phyloP scores from a whole-genome alignment of 305 asterid species.

The Solanum hybrid region DNA sequence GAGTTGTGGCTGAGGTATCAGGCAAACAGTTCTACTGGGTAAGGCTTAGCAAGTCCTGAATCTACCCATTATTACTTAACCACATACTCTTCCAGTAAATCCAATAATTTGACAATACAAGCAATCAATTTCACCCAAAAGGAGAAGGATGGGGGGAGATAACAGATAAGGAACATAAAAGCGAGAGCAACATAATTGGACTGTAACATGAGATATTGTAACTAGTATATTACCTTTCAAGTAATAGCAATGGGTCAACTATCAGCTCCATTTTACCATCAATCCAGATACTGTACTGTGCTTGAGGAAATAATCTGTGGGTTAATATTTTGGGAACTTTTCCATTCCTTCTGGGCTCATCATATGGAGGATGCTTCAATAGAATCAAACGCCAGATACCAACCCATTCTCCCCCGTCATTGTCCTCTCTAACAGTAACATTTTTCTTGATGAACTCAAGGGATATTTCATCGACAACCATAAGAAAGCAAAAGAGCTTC shows the following conservation, averaged over 20 bases:
- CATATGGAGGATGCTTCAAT: constrained; percentile 82
- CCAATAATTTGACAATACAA: not conserved
- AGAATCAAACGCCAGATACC: constrained; percentile 88
- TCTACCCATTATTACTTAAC: not conserved
- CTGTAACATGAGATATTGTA: not conserved
- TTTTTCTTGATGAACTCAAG: constrained; percentile 60
- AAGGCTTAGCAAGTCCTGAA: not conserved
- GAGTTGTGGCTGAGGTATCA: not conserved
- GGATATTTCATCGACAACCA: constrained; percentile 90
- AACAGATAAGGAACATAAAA: not conserved
- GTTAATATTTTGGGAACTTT: constrained; percentile 95
- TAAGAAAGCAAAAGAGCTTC: constrained; percentile 76
- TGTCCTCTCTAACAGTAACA: constrained; percentile 59
- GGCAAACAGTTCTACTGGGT: not conserved
- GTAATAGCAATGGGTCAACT: constrained; percentile 84
- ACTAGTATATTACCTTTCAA: constrained; percentile 59
- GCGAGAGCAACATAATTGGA: not conserved
- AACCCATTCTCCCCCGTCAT: constrained; percentile 70
- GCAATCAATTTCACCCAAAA: not conserved
- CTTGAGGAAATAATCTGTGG: constrained; percentile 85
- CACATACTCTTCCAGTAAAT: not conserved
- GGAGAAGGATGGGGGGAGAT: not conserved
- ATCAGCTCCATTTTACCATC: constrained; percentile 99
- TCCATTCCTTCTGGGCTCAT: constrained; percentile 97
- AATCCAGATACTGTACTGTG: constrained; percentile 92